These are phyloP conservation scores for Tetratostichococcus sp. DNA, from an alignment of 139 green algal species.

Conservation along the genomic window DNA sequence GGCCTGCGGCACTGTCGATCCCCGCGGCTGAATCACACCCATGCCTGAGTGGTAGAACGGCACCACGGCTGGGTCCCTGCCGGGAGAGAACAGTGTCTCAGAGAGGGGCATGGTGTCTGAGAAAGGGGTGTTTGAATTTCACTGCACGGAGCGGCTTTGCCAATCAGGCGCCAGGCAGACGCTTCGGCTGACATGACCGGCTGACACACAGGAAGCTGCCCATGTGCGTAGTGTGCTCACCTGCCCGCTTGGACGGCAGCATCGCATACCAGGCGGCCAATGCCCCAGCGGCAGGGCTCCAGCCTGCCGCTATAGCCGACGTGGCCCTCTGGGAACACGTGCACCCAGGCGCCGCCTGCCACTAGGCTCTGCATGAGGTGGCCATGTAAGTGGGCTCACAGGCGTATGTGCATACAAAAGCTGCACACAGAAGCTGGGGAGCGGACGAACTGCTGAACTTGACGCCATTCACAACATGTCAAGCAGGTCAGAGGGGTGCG, in stretches of 20 bases:
- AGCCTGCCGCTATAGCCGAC: slow-evolving; percentile 67
- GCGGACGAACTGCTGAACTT: too few relatives aligned
- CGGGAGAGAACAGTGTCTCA: too few relatives aligned
- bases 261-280: slow-evolving; percentile 77
- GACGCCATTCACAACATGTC: too few relatives aligned
- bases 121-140: too few relatives aligned
- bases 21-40: slow-evolving; percentile 60
- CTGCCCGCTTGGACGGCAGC: slow-evolving; percentile 24
- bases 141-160: too few relatives aligned
- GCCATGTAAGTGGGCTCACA: too few relatives aligned
- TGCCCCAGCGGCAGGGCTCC: slow-evolving; percentile 66
- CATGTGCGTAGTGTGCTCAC: slow-evolving; percentile 13
- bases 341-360: slow-evolving; percentile 70
- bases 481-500: background rate
- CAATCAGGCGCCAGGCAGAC: too few relatives aligned
- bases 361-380: slow-evolving; percentile 9
- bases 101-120: too few relatives aligned
- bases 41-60: slow-evolving; percentile 85
- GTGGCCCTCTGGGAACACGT: slow-evolving; percentile 84
- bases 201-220: too few relatives aligned
- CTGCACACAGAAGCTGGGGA: too few relatives aligned
- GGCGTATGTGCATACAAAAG: too few relatives aligned
- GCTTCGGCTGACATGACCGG: too few relatives aligned
- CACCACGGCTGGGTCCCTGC: slow-evolving; percentile 68
- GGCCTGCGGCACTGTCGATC: slow-evolving; percentile 30